These are phyloP conservation scores for Plasmodium malariae DNA, from an alignment of 169 alveolate genomes.

Conservation along the genomic window DNA sequence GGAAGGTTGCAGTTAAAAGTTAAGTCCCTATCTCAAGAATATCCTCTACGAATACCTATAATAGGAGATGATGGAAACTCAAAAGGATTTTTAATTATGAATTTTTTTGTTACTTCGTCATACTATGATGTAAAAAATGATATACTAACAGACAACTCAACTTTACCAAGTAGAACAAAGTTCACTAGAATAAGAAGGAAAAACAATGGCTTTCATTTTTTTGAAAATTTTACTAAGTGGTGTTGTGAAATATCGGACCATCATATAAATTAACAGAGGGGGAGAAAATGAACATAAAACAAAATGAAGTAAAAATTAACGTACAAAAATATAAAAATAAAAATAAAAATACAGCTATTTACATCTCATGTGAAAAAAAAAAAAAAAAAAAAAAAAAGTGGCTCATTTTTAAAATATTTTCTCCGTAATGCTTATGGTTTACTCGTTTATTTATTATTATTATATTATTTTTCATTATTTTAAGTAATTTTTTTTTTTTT, in stretches of 20 bases:
- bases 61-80: slow-evolving; percentile 83
- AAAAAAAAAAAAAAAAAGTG: no score
- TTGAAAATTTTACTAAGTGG: slow-evolving; percentile 85
- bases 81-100: slow-evolving; percentile 82
- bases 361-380: no score
- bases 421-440: no score
- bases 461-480: no score
- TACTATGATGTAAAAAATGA: slow-evolving; percentile 79
- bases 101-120: slow-evolving; percentile 78
- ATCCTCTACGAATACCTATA: slow-evolving; percentile 82
- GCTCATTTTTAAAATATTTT: no score
- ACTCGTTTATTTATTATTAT: no score
- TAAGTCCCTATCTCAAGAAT: slow-evolving; percentile 80
- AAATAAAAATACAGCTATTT: no score
- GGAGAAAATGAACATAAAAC: not conserved
- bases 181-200: slow-evolving; percentile 74
- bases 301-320: not conserved
- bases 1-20: slow-evolving; percentile 85
- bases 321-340: not conserved
- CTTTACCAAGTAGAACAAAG: slow-evolving; percentile 61
- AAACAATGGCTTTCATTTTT: slow-evolving; percentile 77
- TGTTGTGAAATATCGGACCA: slow-evolving; percentile 87
- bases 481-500: no score
- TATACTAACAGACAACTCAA: slow-evolving; percentile 43
- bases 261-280: slow-evolving; percentile 75